Conservation (phyloP, 176 grass and related monocot genomes). For the Hordeum marinum region DNA sequence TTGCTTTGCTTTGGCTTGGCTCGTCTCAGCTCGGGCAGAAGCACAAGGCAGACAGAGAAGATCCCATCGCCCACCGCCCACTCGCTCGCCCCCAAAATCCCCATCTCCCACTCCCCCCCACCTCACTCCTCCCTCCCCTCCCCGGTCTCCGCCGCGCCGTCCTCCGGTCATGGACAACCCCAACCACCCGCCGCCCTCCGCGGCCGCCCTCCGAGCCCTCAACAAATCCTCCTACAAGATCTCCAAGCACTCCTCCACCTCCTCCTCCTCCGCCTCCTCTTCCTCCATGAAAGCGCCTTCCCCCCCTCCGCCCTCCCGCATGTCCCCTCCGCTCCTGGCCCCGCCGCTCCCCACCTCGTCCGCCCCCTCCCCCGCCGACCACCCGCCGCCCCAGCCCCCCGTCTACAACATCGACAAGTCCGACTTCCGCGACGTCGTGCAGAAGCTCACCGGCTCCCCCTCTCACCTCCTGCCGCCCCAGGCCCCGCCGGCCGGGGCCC, state of each 20-base stretch:
- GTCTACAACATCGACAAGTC: constrained; percentile 97
- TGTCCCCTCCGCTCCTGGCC: background rate
- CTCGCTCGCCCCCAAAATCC: constrained; percentile 32
- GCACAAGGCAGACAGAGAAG: background rate
- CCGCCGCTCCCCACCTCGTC: constrained; percentile 2
- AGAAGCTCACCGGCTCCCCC: constrained; percentile 84
- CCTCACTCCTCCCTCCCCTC: background rate
- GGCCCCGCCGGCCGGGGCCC: background rate
- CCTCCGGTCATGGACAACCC: constrained; percentile 53
- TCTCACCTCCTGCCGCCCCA: constrained; percentile 43
- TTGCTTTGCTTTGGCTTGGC: background rate
- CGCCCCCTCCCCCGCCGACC: constrained; percentile 28
- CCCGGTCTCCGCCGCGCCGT: background rate
- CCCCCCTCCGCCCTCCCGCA: constrained; percentile 19
- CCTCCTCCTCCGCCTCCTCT: background rate
- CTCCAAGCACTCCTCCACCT: constrained; percentile 52
- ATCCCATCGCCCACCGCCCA: background rate
- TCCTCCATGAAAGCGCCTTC: constrained; percentile 29
- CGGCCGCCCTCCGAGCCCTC: constrained; percentile 49
- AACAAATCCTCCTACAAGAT: constrained; percentile 94
- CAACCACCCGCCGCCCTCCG: constrained; percentile 16
- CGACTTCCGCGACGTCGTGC: constrained; percentile 90
- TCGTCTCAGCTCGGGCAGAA: background rate
- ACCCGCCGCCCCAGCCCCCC: constrained; percentile 65
- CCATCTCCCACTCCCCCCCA: constrained; percentile 8